A percentile compares a stretch with the other conserved stretches of the same genome.
Conservation (phyloP, 208 protist species). For the Leishmania guyanensis region DNA sequence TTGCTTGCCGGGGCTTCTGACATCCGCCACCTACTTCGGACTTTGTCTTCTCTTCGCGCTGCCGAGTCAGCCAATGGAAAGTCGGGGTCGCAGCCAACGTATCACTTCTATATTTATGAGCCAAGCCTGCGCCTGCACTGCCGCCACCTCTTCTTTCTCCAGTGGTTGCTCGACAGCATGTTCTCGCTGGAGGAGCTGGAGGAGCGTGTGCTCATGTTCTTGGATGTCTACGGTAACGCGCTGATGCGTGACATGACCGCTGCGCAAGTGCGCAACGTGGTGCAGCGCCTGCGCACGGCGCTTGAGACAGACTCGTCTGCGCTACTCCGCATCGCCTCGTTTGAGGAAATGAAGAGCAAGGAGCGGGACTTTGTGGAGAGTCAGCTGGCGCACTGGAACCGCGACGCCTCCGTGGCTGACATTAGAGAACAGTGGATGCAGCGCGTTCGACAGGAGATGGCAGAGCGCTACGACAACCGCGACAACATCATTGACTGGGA, state of each 20-base stretch:
- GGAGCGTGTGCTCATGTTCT: slow-evolving; percentile 90
- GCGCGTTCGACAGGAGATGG: slow-evolving; percentile 88
- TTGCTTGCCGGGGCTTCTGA: slow-evolving; percentile 79
- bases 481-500: slow-evolving; percentile 95
- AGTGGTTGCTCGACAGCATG: slow-evolving; percentile 91
- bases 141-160: slow-evolving; percentile 90
- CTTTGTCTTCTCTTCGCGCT: slow-evolving; percentile 61
- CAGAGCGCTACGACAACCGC: slow-evolving; percentile 91
- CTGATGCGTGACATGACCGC: slow-evolving; percentile 77
- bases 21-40: slow-evolving; percentile 87
- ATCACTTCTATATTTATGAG: slow-evolving; percentile 91
- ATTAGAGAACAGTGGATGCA: slow-evolving; percentile 62
- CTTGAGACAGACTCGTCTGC: slow-evolving; percentile 36
- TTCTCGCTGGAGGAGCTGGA: slow-evolving; percentile 87
- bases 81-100: slow-evolving; percentile 14
- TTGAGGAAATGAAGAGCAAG: slow-evolving; percentile 86
- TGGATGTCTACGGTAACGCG: slow-evolving; percentile 87
- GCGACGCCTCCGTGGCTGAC: slow-evolving; percentile 56
- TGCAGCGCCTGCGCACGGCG: slow-evolving; percentile 55
- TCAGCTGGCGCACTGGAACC: slow-evolving; percentile 79
- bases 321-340: slow-evolving; percentile 49
- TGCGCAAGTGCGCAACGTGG: slow-evolving; percentile 71
- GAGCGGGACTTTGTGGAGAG: slow-evolving; percentile 87
- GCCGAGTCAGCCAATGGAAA: slow-evolving; percentile 11
- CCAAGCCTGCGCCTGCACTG: slow-evolving; percentile 85